Evolutionary conservation across 2,329 filamentous ascomycete genomes (phyloP).

Genomic region (Colletotrichum tropicale): DNA sequence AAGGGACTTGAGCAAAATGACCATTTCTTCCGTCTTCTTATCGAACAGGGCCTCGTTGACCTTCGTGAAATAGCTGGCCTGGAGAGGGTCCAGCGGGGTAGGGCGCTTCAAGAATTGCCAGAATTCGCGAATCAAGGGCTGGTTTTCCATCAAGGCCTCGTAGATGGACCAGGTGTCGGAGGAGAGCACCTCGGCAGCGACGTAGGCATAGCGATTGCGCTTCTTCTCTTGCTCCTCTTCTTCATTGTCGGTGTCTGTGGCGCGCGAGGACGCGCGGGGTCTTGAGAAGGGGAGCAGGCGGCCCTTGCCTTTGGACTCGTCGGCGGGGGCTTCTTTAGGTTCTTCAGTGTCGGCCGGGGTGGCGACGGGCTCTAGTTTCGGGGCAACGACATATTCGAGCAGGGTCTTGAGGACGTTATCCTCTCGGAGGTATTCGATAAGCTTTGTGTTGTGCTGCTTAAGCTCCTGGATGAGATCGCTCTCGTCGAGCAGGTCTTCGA

Average conservation of each 20-base stretch:
- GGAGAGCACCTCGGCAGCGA: slow-evolving; percentile 90
- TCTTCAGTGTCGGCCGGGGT: slow-evolving; percentile 54
- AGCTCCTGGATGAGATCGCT: slow-evolving; percentile 96
- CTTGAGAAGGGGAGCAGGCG: slow-evolving; percentile 53
- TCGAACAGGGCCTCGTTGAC: slow-evolving; percentile 98
- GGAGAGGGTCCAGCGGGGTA: slow-evolving; percentile 87
- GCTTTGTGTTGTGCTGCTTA: slow-evolving; percentile 96
- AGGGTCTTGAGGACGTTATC: slow-evolving; percentile 83
- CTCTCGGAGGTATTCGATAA: slow-evolving; percentile 93
- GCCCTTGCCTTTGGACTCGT: slow-evolving; percentile 46
- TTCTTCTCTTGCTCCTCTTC: slow-evolving; percentile 86
- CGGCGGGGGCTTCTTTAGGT: slow-evolving; percentile 36
- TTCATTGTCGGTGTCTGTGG: slow-evolving; percentile 53
- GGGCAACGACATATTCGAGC: slow-evolving; percentile 89
- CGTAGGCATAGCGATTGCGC: slow-evolving; percentile 91
- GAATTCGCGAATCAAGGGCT: slow-evolving; percentile 78
- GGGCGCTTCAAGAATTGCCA: slow-evolving; percentile 88
- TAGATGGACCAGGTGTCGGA: slow-evolving; percentile 98
- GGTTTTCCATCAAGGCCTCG: slow-evolving; percentile 88
- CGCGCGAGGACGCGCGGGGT: slow-evolving; percentile 57
- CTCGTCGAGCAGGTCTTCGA: slow-evolving; percentile 96
- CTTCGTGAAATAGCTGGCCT: slow-evolving; percentile 98
- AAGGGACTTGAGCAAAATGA: slow-evolving; percentile 84
- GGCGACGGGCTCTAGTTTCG: slow-evolving; percentile 65
- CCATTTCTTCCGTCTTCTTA: slow-evolving; percentile 98